phyloP scores from a whole-genome alignment of 2,329 filamentous ascomycete genomes.

The Aspergillus arachidicola region DNA sequence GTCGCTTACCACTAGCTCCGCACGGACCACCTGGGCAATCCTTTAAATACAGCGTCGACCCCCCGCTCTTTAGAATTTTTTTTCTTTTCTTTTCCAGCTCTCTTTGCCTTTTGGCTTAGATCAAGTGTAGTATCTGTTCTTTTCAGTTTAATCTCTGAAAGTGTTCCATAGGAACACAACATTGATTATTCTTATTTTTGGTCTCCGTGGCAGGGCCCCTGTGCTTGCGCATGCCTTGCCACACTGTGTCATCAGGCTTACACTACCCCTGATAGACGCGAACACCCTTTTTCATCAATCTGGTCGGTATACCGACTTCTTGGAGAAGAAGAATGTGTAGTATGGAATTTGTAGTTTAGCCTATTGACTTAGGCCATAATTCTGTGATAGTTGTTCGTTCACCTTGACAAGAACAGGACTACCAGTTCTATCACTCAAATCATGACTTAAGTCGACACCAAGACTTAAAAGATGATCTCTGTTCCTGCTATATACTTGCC shows the following conservation, averaged over 20 bases:
- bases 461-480: too few relatives aligned
- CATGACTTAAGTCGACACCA: too few relatives aligned
- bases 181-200: conserved; percentile 86
- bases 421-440: too few relatives aligned
- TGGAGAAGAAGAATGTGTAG: conserved; percentile 56
- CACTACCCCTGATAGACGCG: conserved; percentile 75
- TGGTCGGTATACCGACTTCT: conserved; percentile 55
- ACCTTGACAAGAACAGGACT: too few relatives aligned
- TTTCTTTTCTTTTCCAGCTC: conserved; percentile 49
- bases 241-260: conserved; percentile 75
- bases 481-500: too few relatives aligned
- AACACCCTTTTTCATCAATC: conserved; percentile 63
- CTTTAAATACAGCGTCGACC: conserved; percentile 35
- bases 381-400: too few relatives aligned
- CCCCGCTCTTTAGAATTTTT: conserved; percentile 35
- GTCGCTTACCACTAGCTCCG: conserved; percentile 11
- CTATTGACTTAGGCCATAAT: too few relatives aligned
- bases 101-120: conserved; percentile 69
- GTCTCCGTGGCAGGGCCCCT: conserved; percentile 58
- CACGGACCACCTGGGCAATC: conserved; percentile 9
- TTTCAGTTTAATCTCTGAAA: conserved; percentile 97
- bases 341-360: not conserved
- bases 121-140: conserved; percentile 96
- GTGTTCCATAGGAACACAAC: conserved; percentile 68
- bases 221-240: conserved; percentile 69